These are phyloP conservation scores for Jaminaea rosea DNA, from an alignment of 1,284 basidiomycete species.

Conservation along the genomic window DNA sequence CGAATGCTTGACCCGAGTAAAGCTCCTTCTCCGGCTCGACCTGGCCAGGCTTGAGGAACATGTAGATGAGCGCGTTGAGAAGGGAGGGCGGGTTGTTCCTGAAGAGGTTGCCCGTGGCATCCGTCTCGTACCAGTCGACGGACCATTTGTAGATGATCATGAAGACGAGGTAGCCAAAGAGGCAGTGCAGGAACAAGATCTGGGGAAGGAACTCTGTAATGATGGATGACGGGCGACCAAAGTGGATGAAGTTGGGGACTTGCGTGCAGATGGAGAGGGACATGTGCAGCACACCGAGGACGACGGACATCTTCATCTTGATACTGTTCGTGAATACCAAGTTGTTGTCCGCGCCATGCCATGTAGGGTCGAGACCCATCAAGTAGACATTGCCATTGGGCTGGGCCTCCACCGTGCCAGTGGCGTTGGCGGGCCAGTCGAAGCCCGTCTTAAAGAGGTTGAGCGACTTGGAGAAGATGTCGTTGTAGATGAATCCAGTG, in stretches of 20 bases:
- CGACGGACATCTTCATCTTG: slow-evolving; percentile 99
- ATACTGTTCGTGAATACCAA: slow-evolving; percentile 96
- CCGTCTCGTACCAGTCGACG: slow-evolving; percentile 69
- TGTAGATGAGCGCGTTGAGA: slow-evolving; percentile 51
- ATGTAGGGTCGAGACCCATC: slow-evolving; percentile 87
- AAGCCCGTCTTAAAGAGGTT: slow-evolving; percentile 83
- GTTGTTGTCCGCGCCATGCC: slow-evolving; percentile 87
- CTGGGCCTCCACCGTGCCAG: slow-evolving; percentile 34
- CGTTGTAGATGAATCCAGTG: slow-evolving; percentile 97
- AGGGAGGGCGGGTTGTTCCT: slow-evolving; percentile 67
- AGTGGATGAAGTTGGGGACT: slow-evolving; percentile 86
- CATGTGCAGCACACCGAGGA: slow-evolving; percentile 97
- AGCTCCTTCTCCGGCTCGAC: slow-evolving; percentile 64
- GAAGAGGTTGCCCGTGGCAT: slow-evolving; percentile 51
- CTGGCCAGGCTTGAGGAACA: slow-evolving; percentile 44
- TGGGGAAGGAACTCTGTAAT: slow-evolving; percentile 93
- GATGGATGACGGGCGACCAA: slow-evolving; percentile 75
- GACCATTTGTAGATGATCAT: slow-evolving; percentile 98
- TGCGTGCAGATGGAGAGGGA: slow-evolving; percentile 93
- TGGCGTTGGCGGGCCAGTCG: slow-evolving; percentile 58
- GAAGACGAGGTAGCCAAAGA: slow-evolving; percentile 90
- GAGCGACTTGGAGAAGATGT: slow-evolving; percentile 90
- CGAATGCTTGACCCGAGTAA: slow-evolving; percentile 75
- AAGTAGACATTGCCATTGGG: slow-evolving; percentile 64
- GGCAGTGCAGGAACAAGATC: slow-evolving; percentile 91